Evolutionary conservation across 371 early-diverging fungal genomes (phyloP).

Genomic region (Mortierella sp.): DNA sequence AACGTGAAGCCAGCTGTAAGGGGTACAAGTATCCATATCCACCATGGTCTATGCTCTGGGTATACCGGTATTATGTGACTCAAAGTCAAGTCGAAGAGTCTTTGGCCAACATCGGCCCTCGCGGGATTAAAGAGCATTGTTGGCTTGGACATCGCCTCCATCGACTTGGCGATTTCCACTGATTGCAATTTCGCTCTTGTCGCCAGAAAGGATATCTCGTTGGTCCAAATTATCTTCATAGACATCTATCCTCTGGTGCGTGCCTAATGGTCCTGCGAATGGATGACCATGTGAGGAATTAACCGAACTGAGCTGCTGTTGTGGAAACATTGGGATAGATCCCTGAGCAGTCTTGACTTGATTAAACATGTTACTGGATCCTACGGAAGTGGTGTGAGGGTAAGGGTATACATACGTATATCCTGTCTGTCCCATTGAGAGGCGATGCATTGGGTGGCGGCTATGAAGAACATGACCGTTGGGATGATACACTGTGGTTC

Average conservation of each 20-base stretch:
- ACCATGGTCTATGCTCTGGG: no score
- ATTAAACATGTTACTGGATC: neutral
- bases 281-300: neutral
- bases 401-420: conserved; percentile 17
- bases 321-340: neutral
- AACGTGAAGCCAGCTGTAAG: no score
- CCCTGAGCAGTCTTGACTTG: neutral
- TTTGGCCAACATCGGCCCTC: no score
- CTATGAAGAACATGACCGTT: conserved; percentile 17
- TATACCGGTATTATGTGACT: no score
- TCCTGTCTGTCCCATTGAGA: conserved; percentile 2
- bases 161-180: neutral
- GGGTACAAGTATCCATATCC: no score
- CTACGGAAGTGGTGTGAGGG: neutral
- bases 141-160: no score
- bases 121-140: no score
- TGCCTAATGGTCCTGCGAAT: neutral
- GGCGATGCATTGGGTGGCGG: conserved; percentile 15
- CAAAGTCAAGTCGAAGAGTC: no score
- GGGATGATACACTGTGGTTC: conserved; percentile 4
- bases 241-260: neutral
- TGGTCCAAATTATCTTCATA: neutral
- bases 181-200: neutral
- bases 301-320: neutral
- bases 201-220: neutral